Conservation (phyloP, 768 basidiomycete genomes). For the Tulasnella sp. region DNA sequence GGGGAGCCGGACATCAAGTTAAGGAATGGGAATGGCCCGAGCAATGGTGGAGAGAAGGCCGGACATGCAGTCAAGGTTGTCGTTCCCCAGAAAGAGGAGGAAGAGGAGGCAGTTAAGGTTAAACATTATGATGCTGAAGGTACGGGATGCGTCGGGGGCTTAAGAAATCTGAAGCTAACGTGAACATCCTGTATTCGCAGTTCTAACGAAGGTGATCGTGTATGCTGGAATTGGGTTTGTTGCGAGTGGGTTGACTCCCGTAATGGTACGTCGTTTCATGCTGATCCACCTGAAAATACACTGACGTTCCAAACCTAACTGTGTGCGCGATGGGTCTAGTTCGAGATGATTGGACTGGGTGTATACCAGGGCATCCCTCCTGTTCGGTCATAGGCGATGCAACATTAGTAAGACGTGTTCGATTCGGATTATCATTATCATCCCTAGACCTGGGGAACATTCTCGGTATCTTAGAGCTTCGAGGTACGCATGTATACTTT, state of each 20-base stretch:
- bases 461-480: not conserved
- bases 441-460: not conserved
- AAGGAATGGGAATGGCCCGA: not conserved
- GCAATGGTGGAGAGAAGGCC: constrained; percentile 24
- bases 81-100: constrained; percentile 34
- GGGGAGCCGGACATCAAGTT: not conserved
- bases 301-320: too few species aligned
- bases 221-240: constrained; percentile 70
- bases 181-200: too few species aligned
- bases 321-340: not conserved
- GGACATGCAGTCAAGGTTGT: constrained; percentile 35
- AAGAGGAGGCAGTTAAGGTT: constrained; percentile 40
- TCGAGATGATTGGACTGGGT: constrained; percentile 30
- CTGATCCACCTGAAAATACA: not conserved
- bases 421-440: not conserved
- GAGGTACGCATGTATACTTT: not conserved
- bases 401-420: not conserved
- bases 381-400: not conserved
- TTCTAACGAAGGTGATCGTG: constrained; percentile 14
- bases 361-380: constrained; percentile 9
- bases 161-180: too few species aligned
- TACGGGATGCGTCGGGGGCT: constrained; percentile 37
- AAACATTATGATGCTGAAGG: constrained; percentile 87
- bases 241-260: constrained; percentile 58
- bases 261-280: constrained; percentile 39